phyloP scores from a whole-genome alignment of 495 filamentous ascomycete genomes.

The Xylaria scruposa region DNA sequence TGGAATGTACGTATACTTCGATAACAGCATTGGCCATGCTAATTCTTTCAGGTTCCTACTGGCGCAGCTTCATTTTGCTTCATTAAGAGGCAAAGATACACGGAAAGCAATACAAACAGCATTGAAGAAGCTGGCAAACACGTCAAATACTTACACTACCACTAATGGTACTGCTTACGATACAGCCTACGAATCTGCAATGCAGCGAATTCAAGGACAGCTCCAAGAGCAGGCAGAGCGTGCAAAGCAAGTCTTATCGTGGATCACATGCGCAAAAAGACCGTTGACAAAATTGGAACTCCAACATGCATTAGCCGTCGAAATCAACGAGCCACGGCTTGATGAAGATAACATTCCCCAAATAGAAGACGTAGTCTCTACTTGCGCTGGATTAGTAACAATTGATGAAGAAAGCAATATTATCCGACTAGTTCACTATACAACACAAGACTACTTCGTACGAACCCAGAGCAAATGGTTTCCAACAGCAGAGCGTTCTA shows the following conservation, averaged over 20 bases:
- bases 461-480: constrained; percentile 12
- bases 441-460: constrained; percentile 10
- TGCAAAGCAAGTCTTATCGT: constrained; percentile 49
- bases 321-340: constrained; percentile 38
- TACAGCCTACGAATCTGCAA: too few relatives aligned
- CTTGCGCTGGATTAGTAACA: constrained; percentile 61
- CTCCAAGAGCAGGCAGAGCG: constrained; percentile 32
- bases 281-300: constrained; percentile 53
- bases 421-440: constrained; percentile 13
- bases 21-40: constrained; percentile 42
- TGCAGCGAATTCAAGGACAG: constrained; percentile 54
- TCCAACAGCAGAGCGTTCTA: background rate
- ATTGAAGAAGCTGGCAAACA: too few relatives aligned
- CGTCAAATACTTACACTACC: too few relatives aligned
- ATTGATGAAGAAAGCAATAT: constrained; percentile 54
- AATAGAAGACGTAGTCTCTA: constrained; percentile 49
- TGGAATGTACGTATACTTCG: constrained; percentile 51
- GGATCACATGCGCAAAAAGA: constrained; percentile 53
- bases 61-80: constrained; percentile 56
- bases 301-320: constrained; percentile 54
- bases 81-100: constrained; percentile 46
- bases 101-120: constrained; percentile 41
- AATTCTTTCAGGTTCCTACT: constrained; percentile 57
- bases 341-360: constrained; percentile 50
- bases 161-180: too few relatives aligned